Conservation (phyloP, 306 rosid genomes). For the Malus fusca region DNA sequence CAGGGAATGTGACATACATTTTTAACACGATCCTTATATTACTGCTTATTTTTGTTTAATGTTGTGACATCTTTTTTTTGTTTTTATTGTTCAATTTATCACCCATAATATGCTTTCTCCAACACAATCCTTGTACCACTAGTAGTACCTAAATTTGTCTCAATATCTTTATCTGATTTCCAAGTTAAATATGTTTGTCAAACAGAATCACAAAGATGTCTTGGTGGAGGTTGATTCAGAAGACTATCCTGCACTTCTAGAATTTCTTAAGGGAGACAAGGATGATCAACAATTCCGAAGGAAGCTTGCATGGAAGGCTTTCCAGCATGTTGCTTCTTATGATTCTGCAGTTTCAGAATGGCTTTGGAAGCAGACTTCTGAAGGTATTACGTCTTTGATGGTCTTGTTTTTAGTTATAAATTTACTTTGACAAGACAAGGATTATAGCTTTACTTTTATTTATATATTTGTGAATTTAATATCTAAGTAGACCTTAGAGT, state of each 20-base stretch:
- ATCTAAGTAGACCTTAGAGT: neutral
- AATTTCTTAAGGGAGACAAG: constrained; percentile 58
- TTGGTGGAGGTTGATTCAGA: constrained; percentile 84
- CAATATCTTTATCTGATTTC: neutral
- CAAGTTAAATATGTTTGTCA: constrained; percentile 13
- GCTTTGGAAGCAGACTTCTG: constrained; percentile 81
- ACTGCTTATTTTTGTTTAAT: neutral
- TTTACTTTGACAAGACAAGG: neutral
- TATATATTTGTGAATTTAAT: neutral
- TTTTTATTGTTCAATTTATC: neutral
- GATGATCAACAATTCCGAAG: constrained; percentile 57
- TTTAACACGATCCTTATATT: neutral
- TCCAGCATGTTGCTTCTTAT: constrained; percentile 81
- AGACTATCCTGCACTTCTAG: constrained; percentile 69
- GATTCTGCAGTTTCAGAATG: constrained; percentile 91
- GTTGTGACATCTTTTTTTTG: neutral
- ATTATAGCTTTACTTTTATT: neutral
- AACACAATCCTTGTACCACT: neutral
- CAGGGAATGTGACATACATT: neutral
- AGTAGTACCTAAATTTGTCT: neutral
- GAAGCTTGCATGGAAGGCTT: constrained; percentile 93
- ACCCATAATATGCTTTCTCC: neutral
- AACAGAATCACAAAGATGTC: constrained; percentile 87
- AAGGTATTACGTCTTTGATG: constrained; percentile 35
- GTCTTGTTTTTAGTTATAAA: neutral